Evolutionary conservation across 371 early-diverging fungal species (phyloP).

Genomic region (Quaeritorhiza haematococci): DNA sequence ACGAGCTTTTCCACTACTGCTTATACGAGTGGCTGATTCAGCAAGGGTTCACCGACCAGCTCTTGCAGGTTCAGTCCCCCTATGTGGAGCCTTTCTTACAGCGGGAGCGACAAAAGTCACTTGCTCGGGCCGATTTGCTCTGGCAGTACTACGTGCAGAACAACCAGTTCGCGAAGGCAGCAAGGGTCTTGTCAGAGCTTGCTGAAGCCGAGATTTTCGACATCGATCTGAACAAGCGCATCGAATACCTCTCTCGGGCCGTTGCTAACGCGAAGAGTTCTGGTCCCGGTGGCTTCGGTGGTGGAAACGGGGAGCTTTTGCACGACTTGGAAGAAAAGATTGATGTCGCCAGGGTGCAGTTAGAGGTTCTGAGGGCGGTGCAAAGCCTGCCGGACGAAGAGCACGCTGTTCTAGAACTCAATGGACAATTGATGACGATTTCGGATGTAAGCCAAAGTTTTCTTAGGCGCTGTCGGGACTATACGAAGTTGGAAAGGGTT

Average conservation of each 20-base stretch:
- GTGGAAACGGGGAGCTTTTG: constrained; percentile 32
- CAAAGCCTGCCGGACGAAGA: constrained; percentile 24
- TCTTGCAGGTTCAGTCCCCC: constrained; percentile 25
- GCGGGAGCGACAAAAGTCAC: not conserved
- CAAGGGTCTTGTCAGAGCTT: constrained; percentile 56
- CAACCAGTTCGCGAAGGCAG: constrained; percentile 60
- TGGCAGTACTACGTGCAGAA: constrained; percentile 70
- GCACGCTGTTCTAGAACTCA: constrained; percentile 23
- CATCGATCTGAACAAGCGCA: constrained; percentile 45
- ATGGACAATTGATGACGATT: constrained; percentile 22
- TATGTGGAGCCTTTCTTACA: not conserved
- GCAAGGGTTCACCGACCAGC: constrained; percentile 23
- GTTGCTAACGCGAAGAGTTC: constrained; percentile 67
- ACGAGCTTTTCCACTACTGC: constrained; percentile 62
- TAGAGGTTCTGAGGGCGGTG: constrained; percentile 34
- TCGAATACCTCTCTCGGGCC: constrained; percentile 68
- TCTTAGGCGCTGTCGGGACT: constrained; percentile 6
- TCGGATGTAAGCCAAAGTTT: constrained; percentile 22
- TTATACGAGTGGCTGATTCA: constrained; percentile 67
- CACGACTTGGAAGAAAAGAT: constrained; percentile 53
- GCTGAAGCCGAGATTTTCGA: constrained; percentile 52
- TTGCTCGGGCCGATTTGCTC: constrained; percentile 53
- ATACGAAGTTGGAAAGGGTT: not conserved
- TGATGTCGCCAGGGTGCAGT: constrained; percentile 55
- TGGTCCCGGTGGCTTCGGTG: no score